Base-by-base conservation (phyloP, 2,329 filamentous ascomycete species). In the Penicillium sclerotigenum region DNA sequence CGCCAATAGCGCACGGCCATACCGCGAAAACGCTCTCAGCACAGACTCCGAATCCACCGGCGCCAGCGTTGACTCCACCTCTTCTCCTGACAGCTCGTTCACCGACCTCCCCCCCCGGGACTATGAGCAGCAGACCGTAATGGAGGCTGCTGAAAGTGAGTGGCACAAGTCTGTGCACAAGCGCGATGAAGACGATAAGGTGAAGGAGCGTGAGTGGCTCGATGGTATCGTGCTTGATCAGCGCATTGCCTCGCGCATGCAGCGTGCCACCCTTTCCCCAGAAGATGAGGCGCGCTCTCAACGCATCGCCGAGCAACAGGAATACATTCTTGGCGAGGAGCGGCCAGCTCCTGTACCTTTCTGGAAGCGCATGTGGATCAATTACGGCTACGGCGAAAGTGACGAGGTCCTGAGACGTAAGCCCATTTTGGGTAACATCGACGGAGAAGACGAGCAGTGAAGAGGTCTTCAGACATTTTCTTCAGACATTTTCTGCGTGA, bases 161-260 rank as follows among this genome's bases (percentile, higher is more conserved):
- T 96, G 91, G 91, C 86, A 88, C 72, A 96, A 95, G 76, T 86
- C 82, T n/a, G 83, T 87, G 6, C 86, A 83, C 75, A 85, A 87
- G 65, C 71, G 71, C 34, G 68, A 70, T 20, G 79, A 81, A 50
- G 72, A 78, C 49, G 77, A 80, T 54, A 80, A 79, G 59, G 77
- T 80, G 54, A 80, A 79, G 60, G 89, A 92, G 74, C 84, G 83
- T 65, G 86, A 92, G 47, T 96, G 90, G 89, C 73, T 88, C 9
- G 84, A 87, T 52, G 83, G 86, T 11, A 78, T 97, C 50, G 85
- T 89, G 2, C 71, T 96, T 10, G 92, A 99, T 70, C 76, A 84
- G 13, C 83, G 92, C 36, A 86, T 97, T 59, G 83, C 83, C 5
- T 80, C 81, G 66, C 85, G 90, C 51, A 97, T 97, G 93, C 82